A percentile compares a stretch with the other conserved stretches of the same genome.
Evolutionary conservation across 2,329 filamentous ascomycete species (phyloP).

Genomic region (Sclerotinia subarctica): DNA sequence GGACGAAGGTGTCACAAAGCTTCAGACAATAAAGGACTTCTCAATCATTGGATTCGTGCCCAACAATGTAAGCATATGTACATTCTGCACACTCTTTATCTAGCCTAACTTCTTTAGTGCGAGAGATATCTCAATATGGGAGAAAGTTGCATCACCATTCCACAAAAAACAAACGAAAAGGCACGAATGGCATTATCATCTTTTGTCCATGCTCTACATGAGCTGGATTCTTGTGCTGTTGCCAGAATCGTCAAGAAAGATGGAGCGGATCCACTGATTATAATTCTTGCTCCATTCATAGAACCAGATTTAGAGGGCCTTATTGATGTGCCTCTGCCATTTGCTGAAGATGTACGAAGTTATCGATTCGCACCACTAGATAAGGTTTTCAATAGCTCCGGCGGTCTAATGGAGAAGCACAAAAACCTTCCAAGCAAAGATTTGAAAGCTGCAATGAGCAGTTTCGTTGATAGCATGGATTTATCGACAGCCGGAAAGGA

Average conservation of each 20-base stretch:
- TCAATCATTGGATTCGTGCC: constrained; percentile 86
- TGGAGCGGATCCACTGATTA: constrained; percentile 69
- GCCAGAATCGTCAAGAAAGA: constrained; percentile 84
- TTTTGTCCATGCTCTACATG: constrained; percentile 80
- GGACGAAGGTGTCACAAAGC: constrained; percentile 83
- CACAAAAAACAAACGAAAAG: constrained; percentile 74
- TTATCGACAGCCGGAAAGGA: constrained; percentile 68
- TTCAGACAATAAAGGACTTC: constrained; percentile 72
- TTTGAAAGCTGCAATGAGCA: constrained; percentile 76
- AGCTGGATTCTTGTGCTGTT: constrained; percentile 81
- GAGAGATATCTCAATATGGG: constrained; percentile 84
- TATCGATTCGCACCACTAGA: constrained; percentile 92
- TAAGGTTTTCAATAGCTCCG: constrained; percentile 81
- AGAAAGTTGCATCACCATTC: constrained; percentile 72
- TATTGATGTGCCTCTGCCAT: constrained; percentile 86
- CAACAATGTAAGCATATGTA: constrained; percentile 34
- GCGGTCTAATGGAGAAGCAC: constrained; percentile 75
- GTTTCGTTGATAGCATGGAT: constrained; percentile 93
- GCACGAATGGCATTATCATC: constrained; percentile 84
- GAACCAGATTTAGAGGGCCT: constrained; percentile 79
- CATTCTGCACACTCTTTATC: neutral
- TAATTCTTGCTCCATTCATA: constrained; percentile 77
- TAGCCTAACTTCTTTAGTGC: constrained; percentile 51
- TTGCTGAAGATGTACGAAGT: constrained; percentile 85
- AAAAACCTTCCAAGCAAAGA: constrained; percentile 75